Evolutionary conservation across 305 asterid genomes (phyloP).

Genomic region (Caryopteris hybrid): DNA sequence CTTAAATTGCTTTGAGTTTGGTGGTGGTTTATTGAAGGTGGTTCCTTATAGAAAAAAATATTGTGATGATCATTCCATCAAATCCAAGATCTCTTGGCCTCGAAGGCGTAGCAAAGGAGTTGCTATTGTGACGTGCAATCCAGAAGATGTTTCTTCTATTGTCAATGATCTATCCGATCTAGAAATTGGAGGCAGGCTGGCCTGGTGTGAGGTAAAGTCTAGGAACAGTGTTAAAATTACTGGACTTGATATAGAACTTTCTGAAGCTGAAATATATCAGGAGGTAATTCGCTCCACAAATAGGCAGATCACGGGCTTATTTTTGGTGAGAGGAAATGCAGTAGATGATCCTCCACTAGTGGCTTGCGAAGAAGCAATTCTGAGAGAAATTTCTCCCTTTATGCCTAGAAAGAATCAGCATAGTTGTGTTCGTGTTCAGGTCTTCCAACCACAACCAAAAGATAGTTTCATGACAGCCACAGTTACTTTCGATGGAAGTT

Average conservation of each 20-base stretch:
- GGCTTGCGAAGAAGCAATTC: slow-evolving; percentile 68
- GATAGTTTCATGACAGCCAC: slow-evolving; percentile 57
- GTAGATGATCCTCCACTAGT: slow-evolving; percentile 47
- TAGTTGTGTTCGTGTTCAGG: slow-evolving; percentile 58
- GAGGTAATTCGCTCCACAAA: slow-evolving; percentile 38
- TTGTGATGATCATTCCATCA: slow-evolving; percentile 51
- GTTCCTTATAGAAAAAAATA: slow-evolving; percentile 45
- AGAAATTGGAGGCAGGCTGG: slow-evolving; percentile 37
- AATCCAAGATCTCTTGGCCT: slow-evolving; percentile 81
- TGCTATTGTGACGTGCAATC: slow-evolving; percentile 58
- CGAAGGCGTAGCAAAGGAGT: slow-evolving; percentile 75
- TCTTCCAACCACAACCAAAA: slow-evolving; percentile 51
- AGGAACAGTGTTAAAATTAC: slow-evolving; percentile 35
- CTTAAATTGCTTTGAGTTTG: slow-evolving; percentile 31
- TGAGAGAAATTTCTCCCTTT: slow-evolving; percentile 61
- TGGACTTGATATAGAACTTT: slow-evolving; percentile 49
- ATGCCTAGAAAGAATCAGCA: slow-evolving; percentile 64
- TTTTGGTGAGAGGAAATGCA: slow-evolving; percentile 52
- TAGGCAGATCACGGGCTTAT: slow-evolving; percentile 43
- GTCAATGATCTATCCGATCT: slow-evolving; percentile 46
- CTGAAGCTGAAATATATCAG: slow-evolving; percentile 55
- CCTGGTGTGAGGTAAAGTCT: slow-evolving; percentile 28
- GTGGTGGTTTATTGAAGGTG: slow-evolving; percentile 55
- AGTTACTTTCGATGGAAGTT: slow-evolving; percentile 68
- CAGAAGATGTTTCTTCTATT: slow-evolving; percentile 43